phyloP scores from a whole-genome alignment of 2,329 filamentous ascomycete genomes.

The Stemphylium lycopersici region DNA sequence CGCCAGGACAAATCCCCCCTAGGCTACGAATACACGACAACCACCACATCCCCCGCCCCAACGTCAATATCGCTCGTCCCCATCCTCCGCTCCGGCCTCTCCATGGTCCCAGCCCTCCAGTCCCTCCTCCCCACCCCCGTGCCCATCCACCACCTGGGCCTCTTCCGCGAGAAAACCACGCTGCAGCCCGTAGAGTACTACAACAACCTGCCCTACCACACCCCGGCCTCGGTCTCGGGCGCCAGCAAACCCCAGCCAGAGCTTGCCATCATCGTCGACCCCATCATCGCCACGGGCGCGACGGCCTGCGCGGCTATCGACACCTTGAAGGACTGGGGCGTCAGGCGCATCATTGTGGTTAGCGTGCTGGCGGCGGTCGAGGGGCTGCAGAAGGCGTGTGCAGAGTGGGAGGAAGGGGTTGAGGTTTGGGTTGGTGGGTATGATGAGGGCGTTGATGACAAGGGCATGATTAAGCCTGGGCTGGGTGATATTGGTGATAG shows the following conservation, averaged over 20 bases:
- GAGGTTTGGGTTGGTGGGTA: conserved; percentile 84
- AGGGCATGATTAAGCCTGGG: conserved; percentile 89
- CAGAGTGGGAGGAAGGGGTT: conserved; percentile 77
- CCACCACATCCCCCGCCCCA: conserved; percentile 67
- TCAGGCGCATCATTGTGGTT: conserved; percentile 78
- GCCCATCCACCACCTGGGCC: conserved; percentile 89
- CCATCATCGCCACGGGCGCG: conserved; percentile 90
- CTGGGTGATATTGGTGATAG: conserved; percentile 90
- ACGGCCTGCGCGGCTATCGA: conserved; percentile 90
- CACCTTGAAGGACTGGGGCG: conserved; percentile 88
- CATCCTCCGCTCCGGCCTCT: conserved; percentile 88
- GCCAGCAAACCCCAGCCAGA: conserved; percentile 50
- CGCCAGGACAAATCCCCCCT: conserved; percentile 76
- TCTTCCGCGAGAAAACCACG: conserved; percentile 88
- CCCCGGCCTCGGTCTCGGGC: conserved; percentile 51
- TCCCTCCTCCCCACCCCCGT: conserved; percentile 80
- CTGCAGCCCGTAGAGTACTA: conserved; percentile 95
- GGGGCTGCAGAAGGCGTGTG: conserved; percentile 74
- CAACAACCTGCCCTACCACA: conserved; percentile 88
- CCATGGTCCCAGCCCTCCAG: conserved; percentile 88
- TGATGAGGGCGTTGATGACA: conserved; percentile 74
- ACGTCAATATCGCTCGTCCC: conserved; percentile 80
- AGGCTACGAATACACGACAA: conserved; percentile 74
- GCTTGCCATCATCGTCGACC: conserved; percentile 86
- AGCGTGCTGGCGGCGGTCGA: conserved; percentile 73